Conservation (phyloP, 805 yeast species). For the Komagataella pseudopastoris region DNA sequence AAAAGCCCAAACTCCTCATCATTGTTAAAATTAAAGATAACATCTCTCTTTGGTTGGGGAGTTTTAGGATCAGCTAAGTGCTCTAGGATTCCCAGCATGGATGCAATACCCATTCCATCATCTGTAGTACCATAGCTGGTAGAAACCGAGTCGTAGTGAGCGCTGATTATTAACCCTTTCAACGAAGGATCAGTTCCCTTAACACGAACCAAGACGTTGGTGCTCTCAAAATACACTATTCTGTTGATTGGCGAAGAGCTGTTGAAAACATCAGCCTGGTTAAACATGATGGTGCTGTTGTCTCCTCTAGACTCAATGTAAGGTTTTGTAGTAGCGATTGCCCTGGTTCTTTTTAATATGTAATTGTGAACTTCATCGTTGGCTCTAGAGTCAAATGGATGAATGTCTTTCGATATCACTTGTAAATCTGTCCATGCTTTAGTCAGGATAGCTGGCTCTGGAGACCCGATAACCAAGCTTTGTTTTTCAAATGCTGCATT, state of each 20-base stretch:
- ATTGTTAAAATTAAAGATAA: conserved; percentile 78
- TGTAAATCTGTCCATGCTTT: conserved; percentile 67
- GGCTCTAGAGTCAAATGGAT: conserved; percentile 68
- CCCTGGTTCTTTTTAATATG: conserved; percentile 28
- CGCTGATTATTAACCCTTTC: conserved; percentile 63
- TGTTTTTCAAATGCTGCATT: conserved; percentile 21
- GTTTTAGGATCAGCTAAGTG: conserved; percentile 20
- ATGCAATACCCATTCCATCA: conserved; percentile 82
- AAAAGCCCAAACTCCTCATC: conserved; percentile 80
- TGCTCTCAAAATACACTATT: conserved; percentile 64
- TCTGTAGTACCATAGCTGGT: conserved; percentile 82
- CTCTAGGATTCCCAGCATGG: conserved; percentile 58
- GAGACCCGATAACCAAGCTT: conserved; percentile 28
- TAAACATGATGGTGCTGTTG: conserved; percentile 28
- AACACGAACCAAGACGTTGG: conserved; percentile 66
- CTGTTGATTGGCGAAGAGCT: conserved; percentile 20
- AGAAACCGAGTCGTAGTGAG: conserved; percentile 87
- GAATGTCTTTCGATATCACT: conserved; percentile 47
- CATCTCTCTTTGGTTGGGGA: conserved; percentile 51
- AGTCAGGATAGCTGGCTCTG: conserved; percentile 21
- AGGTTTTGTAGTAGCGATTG: conserved; percentile 14
- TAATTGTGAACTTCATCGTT: conserved; percentile 70
- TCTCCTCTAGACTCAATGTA: conserved; percentile 26
- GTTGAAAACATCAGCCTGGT: conserved; percentile 36
- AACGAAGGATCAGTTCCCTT: conserved; percentile 45